These are phyloP conservation scores for Pleodorina starrii DNA, from an alignment of 139 green algal genomes.

Conservation along the genomic window DNA sequence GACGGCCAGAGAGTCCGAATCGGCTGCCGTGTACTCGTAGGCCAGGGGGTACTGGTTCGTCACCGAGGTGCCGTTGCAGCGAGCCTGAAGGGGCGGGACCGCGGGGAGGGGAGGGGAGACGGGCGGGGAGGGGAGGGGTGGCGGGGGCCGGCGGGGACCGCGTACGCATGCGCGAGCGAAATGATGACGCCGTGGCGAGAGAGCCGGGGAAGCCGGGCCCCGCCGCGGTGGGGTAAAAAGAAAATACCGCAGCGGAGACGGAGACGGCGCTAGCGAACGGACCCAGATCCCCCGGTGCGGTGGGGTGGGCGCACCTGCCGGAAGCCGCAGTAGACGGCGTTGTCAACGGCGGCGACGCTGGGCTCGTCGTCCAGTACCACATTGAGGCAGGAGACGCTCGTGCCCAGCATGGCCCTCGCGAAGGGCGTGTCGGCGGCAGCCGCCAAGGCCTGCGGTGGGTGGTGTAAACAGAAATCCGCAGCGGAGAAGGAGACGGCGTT, in stretches of 20 bases:
- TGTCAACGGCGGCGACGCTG: slow-evolving; percentile 53
- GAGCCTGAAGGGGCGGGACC: background rate
- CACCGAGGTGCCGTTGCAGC: slow-evolving; percentile 33
- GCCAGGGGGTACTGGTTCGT: background rate
- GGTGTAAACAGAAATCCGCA: too few species aligned
- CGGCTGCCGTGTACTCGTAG: background rate
- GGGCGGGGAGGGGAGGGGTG: background rate
- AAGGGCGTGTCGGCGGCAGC: background rate
- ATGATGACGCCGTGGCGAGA: too few species aligned
- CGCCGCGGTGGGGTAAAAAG: too few species aligned
- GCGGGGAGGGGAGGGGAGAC: background rate
- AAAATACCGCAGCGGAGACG: too few species aligned
- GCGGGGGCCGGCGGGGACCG: too few species aligned
- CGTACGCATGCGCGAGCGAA: too few species aligned
- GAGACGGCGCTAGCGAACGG: too few species aligned
- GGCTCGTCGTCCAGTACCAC: slow-evolving; percentile 9
- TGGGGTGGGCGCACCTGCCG: slow-evolving; percentile 55
- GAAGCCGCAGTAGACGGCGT: slow-evolving; percentile 75
- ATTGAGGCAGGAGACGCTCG: slow-evolving; percentile 43
- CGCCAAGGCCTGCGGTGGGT: background rate
- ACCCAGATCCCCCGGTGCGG: too few species aligned
- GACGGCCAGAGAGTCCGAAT: slow-evolving; percentile 35
- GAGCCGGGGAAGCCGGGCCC: too few species aligned
- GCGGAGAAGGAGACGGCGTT: too few species aligned
- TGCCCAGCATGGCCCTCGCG: background rate